Base-by-base conservation (phyloP, 805 yeast genomes). In the Spathaspora gorwiae region DNA sequence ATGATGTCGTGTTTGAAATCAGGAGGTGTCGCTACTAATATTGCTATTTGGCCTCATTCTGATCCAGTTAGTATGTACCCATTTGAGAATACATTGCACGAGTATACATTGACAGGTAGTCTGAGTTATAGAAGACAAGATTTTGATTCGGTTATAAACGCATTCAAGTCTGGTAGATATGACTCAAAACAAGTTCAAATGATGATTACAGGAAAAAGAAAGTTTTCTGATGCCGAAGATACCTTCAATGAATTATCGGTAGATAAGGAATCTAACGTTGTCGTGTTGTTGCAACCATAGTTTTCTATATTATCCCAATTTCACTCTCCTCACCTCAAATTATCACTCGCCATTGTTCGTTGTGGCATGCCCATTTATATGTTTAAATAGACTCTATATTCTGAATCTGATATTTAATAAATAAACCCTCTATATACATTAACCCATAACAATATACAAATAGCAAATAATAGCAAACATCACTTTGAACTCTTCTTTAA, bases 31-130 rank as follows among this genome's bases (percentile, higher is more conserved):
- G 75, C 80, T 26, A 77, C 79, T 31, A 81, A 81, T 58, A 70
- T 81, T 42, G 87, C 87, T 5, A 76, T 82, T 40, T 81, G 84
- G 83, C 79, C 80, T n/a, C 67, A 72, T 38, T 9, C 32, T 29
- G 62, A 69, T 31, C 73, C 81, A 6, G 59, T 74, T 27, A 65
- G 65, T 26, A 75, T 71, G 53, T 66, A 66, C 52, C 84, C 83
- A 45, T 79, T 78, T 81, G 72, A 68, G 50, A 57, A 78, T 14
- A 74, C 83, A 3, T 64, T 71, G 49, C 73, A 72, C 47, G 87
- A 82, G 57, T 80, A 75, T 54, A 61, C 56, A 36, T 61, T 77
- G 27, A 71, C 79, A 37, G 87, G 86, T 2, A 79, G 85, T 2
- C 79, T 80, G 72, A 78, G 84, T 46, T 80, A 81, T 55, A 72